Base-by-base conservation (phyloP, 345 rosid species). In the Schrenkiella parvula region DNA sequence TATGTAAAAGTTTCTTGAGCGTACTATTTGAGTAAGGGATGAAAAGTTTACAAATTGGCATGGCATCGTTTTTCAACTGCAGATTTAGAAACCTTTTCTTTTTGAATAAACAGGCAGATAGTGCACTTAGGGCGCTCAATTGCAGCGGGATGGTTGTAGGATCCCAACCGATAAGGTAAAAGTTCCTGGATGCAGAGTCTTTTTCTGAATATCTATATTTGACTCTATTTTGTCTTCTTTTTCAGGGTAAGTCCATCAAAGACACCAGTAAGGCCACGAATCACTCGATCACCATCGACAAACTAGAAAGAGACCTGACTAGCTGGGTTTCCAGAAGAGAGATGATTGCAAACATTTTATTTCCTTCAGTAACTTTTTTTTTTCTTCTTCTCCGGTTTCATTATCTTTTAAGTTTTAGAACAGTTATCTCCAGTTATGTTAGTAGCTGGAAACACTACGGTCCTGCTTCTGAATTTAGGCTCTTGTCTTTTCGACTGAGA, bases 211-310 rank as follows among this genome's bases (percentile, higher is more conserved):
- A 47, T 39, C 11, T 25, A 14, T 22, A 50, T 29, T 42, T 46
- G 22, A 9, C 8, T 28, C 4, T 19, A 1, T 19, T 4, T 26
- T 7, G 54, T 62, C 17, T 13, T 14, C 6, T 3, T 15, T n/a
- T 43, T 44, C 67, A 92, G 93, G 89, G 90, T 92, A 61, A 86
- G 93, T 61, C 93, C 93, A 5, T 89, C 93, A 37, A 89, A 89
- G 82, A 92, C 96, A 54, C 96, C 90, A 0, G 93, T 89, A 71
- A 83, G 93, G 87, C 89, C 97, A 1, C 87, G 87, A 59, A 79
- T 86, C 66, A 66, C 86, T 74, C 83, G 80, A 66, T 82, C 86
- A 6, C 44, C 82, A 61, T 54, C 46, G 19, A 50, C 55, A 37
- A 74, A 70, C 38, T 66, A 42, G 69, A 32, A 47, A 56, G 68